Percentiles rank a stretch among this genome's conserved stretches.
These are phyloP conservation scores for Rhododendron henanense DNA, from an alignment of 148 eudicot species.

Conservation along the genomic window DNA sequence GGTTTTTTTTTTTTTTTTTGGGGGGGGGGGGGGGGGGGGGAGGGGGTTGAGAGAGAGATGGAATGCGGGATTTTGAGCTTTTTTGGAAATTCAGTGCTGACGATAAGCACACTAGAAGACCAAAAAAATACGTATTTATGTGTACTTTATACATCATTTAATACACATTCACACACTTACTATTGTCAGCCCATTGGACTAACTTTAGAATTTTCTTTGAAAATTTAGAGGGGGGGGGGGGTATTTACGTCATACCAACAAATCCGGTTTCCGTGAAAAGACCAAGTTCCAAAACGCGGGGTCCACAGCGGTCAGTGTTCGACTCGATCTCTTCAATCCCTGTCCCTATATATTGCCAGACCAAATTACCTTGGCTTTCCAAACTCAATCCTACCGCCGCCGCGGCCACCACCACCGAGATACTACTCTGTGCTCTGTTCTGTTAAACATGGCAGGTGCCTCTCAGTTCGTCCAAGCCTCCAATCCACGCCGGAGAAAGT, in stretches of 20 bases:
- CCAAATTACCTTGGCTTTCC: neutral
- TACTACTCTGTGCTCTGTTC: neutral
- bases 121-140: too few relatives aligned
- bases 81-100: too few relatives aligned
- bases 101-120: too few relatives aligned
- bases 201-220: too few relatives aligned
- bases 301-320: neutral
- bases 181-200: too few relatives aligned
- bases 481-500: slow-evolving; percentile 1
- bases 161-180: too few relatives aligned
- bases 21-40: too few relatives aligned
- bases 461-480: neutral
- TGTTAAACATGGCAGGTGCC: neutral
- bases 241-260: neutral
- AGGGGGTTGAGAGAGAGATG: too few relatives aligned
- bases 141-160: too few relatives aligned
- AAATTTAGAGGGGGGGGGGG: neutral
- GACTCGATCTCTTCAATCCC: neutral
- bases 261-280: neutral
- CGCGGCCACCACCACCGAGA: neutral
- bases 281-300: neutral
- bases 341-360: neutral
- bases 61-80: too few relatives aligned
- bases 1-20: too few relatives aligned
- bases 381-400: neutral